Percentiles rank a stretch among this genome's conserved stretches.
phyloP scores from a whole-genome alignment of 2,329 filamentous ascomycete species.

The Nigrospora sphaerica region DNA sequence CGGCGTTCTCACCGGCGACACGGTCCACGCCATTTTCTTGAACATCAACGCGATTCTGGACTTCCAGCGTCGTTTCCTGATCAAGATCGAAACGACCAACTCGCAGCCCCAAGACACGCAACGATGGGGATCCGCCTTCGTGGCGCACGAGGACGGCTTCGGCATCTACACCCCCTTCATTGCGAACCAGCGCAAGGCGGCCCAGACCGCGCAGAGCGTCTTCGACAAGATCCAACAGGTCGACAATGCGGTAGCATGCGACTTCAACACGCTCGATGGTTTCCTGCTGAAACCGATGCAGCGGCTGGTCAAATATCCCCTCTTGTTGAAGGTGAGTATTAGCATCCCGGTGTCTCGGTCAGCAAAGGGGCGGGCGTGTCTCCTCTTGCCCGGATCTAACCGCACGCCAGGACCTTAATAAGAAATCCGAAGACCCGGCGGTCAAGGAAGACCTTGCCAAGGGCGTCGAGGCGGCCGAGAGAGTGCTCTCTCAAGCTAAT shows the following conservation, averaged over 20 bases:
- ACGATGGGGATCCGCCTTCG: slow-evolving; percentile 92
- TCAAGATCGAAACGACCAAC: slow-evolving; percentile 92
- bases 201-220: slow-evolving; percentile 72
- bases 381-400: neutral
- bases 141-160: slow-evolving; percentile 78
- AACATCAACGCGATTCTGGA: slow-evolving; percentile 94
- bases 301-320: slow-evolving; percentile 85
- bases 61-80: slow-evolving; percentile 90
- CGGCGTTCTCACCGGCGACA: slow-evolving; percentile 80
- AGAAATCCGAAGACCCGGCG: slow-evolving; percentile 67
- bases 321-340: slow-evolving; percentile 68
- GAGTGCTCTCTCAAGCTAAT: slow-evolving; percentile 79
- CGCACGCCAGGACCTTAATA: slow-evolving; percentile 66
- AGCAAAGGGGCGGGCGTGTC: too few species aligned
- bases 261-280: slow-evolving; percentile 80
- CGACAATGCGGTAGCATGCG: slow-evolving; percentile 72
- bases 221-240: slow-evolving; percentile 81
- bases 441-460: slow-evolving; percentile 64
- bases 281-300: slow-evolving; percentile 97
- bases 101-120: slow-evolving; percentile 69
- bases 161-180: slow-evolving; percentile 96
- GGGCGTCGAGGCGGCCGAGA: slow-evolving; percentile 76
- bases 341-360: too few species aligned
- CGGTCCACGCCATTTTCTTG: slow-evolving; percentile 89
- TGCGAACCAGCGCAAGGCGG: slow-evolving; percentile 89